phyloP scores from a whole-genome alignment of 208 protist genomes.

The Wallacemonas collosoma region DNA sequence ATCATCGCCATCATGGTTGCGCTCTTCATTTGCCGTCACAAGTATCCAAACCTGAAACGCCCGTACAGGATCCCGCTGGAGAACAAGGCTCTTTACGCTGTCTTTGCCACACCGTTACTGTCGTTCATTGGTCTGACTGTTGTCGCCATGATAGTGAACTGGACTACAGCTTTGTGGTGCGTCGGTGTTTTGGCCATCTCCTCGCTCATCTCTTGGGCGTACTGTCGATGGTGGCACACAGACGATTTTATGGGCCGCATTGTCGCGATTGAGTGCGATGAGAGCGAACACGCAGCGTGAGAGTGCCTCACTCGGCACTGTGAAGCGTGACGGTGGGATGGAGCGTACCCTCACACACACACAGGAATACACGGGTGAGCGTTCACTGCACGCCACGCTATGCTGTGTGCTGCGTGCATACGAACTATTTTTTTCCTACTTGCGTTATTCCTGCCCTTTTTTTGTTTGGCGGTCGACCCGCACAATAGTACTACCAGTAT shows the following conservation, averaged over 20 bases:
- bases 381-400: too few species aligned
- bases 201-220: constrained; percentile 36
- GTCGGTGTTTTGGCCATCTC: constrained; percentile 30
- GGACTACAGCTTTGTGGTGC: constrained; percentile 43
- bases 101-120: constrained; percentile 47
- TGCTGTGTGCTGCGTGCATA: too few species aligned
- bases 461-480: too few species aligned
- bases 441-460: too few species aligned
- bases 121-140: constrained; percentile 46
- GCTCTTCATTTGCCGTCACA: constrained; percentile 61
- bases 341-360: too few species aligned
- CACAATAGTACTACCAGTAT: too few species aligned
- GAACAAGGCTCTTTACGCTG: constrained; percentile 38
- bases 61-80: constrained; percentile 60
- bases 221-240: constrained; percentile 49
- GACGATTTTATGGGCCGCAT: constrained; percentile 69
- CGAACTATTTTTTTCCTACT: too few species aligned
- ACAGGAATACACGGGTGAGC: too few species aligned
- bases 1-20: constrained; percentile 55
- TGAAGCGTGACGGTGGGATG: not conserved
- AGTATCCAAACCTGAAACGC: constrained; percentile 64
- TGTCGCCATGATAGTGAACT: constrained; percentile 49
- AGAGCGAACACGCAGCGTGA: not conserved
- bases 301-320: too few species aligned
- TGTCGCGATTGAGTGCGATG: constrained; percentile 38